phyloP scores from a whole-genome alignment of 2,329 filamentous ascomycete species.

The Thielaviopsis ethacetica region DNA sequence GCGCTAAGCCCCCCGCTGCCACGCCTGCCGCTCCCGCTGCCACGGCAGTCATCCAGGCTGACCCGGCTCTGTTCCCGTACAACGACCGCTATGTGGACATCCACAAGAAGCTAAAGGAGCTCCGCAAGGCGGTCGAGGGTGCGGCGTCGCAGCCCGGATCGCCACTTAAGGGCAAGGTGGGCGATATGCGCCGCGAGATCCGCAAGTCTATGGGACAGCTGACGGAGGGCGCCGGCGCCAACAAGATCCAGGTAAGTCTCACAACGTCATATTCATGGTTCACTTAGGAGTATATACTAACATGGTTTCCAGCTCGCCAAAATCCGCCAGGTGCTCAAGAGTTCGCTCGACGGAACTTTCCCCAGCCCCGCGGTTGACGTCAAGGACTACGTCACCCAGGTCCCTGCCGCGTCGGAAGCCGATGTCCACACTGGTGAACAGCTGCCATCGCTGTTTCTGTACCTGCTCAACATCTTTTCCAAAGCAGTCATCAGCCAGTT shows the following conservation, averaged over 20 bases:
- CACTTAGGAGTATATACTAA: conserved; percentile 9
- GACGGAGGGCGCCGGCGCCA: conserved; percentile 46
- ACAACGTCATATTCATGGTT: background rate
- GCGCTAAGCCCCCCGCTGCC: background rate
- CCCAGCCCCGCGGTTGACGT: conserved; percentile 38
- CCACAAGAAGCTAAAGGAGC: conserved; percentile 50
- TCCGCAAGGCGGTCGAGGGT: conserved; percentile 45
- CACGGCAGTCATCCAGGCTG: conserved; percentile 6
- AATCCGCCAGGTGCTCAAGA: conserved; percentile 36
- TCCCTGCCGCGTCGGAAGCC: conserved; percentile 31
- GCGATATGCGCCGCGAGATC: conserved; percentile 56
- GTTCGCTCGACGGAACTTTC: conserved; percentile 21
- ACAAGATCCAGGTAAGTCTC: conserved; percentile 20
- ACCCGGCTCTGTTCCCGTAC: conserved; percentile 8
- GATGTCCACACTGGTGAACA: conserved; percentile 31
- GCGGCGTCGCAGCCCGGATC: conserved; percentile 32
- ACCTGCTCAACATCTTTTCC: conserved; percentile 59
- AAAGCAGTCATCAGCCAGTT: conserved; percentile 59
- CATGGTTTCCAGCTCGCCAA: conserved; percentile 16
- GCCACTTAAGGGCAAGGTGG: conserved; percentile 46
- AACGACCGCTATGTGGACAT: conserved; percentile 37
- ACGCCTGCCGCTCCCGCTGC: background rate
- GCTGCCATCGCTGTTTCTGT: conserved; percentile 52
- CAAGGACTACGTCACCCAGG: conserved; percentile 33
- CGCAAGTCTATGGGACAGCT: conserved; percentile 59